phyloP scores from a whole-genome alignment of 2,329 filamentous ascomycete species.

The Ophiocordyceps robertsii region DNA sequence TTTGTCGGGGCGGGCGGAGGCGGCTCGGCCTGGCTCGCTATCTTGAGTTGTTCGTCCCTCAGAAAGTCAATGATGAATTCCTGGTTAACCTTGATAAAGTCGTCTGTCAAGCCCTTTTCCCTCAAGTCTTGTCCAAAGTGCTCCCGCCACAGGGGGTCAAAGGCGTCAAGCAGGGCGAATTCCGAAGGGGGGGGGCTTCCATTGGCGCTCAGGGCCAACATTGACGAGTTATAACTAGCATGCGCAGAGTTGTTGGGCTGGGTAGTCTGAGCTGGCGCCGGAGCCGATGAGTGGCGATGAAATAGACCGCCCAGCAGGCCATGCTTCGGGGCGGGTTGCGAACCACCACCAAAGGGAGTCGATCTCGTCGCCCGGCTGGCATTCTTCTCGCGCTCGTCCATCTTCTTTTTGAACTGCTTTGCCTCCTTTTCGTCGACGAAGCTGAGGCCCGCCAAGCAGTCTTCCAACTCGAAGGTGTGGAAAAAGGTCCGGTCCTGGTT shows the following conservation, averaged over 20 bases:
- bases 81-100: conserved; percentile 54
- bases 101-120: conserved; percentile 49
- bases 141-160: conserved; percentile 51
- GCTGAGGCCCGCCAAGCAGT: conserved; percentile 78
- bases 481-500: conserved; percentile 97
- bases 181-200: conserved; percentile 34
- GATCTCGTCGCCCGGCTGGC: conserved; percentile 75
- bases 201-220: conserved; percentile 33
- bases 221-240: conserved; percentile 17
- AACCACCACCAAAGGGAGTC: conserved; percentile 55
- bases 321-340: conserved; percentile 24
- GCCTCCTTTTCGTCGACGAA: conserved; percentile 98
- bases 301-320: conserved; percentile 49
- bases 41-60: conserved; percentile 38
- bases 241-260: conserved; percentile 32
- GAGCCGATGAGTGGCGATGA: conserved; percentile 45
- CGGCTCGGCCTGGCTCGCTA: conserved; percentile 8
- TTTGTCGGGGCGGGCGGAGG: conserved; percentile 16
- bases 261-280: conserved; percentile 44
- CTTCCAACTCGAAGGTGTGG: conserved; percentile 90
- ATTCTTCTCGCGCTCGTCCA: conserved; percentile 92
- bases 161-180: conserved; percentile 48
- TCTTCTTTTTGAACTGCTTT: conserved; percentile 92
- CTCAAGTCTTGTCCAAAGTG: conserved; percentile 52
- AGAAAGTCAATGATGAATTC: conserved; percentile 56